Conservation (phyloP, 805 yeast genomes). For the Candida verbasci region DNA sequence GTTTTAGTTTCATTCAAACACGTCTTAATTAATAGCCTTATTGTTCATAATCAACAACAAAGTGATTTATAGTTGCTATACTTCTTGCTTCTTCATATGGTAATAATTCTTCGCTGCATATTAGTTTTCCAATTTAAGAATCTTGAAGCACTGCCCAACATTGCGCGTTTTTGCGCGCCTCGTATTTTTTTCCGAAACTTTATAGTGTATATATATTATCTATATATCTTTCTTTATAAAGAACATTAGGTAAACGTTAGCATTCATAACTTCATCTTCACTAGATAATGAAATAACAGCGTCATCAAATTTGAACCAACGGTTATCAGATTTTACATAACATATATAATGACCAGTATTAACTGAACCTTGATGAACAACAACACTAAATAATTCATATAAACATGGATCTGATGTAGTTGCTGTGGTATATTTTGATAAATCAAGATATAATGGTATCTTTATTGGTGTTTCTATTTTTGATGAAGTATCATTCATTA, state of each 20-base stretch:
- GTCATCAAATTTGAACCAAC: constrained; percentile 93
- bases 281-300: constrained; percentile 67
- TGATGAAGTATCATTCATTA: constrained; percentile 43
- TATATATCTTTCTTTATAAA: constrained; percentile 47
- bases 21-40: no score
- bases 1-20: no score
- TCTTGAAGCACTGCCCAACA: background rate
- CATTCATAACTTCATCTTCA: constrained; percentile 58
- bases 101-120: no score
- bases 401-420: constrained; percentile 15
- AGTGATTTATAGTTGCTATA: no score
- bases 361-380: constrained; percentile 87
- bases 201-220: constrained; percentile 13
- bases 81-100: no score
- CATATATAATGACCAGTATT: constrained; percentile 95
- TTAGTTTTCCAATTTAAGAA: no score
- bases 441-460: constrained; percentile 69
- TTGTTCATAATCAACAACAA: no score
- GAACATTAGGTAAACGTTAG: constrained; percentile 78
- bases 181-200: background rate
- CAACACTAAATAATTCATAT: constrained; percentile 82
- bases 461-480: constrained; percentile 74
- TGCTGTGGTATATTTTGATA: constrained; percentile 52
- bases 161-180: constrained; percentile 1
- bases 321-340: constrained; percentile 61